These are phyloP conservation scores for Pseudomassariella vexata DNA, from an alignment of 2,329 filamentous ascomycete genomes.

Conservation along the genomic window DNA sequence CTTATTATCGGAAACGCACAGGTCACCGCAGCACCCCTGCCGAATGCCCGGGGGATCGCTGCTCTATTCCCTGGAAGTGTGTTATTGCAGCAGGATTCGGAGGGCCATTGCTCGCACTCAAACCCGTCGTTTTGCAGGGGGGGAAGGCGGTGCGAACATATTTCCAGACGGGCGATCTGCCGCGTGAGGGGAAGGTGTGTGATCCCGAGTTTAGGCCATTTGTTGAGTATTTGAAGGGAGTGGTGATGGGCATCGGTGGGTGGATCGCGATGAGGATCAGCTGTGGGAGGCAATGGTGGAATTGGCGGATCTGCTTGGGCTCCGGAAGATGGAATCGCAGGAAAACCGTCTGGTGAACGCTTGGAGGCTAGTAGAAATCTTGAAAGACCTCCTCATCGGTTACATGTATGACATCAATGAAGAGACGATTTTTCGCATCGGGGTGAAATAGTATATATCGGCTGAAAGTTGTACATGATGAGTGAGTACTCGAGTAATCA, in stretches of 20 bases:
- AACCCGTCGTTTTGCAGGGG: constrained; percentile 5
- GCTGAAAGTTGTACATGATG: too few species aligned
- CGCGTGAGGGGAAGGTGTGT: neutral
- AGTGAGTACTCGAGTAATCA: too few species aligned
- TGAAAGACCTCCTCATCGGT: too few species aligned
- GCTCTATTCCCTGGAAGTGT: constrained; percentile 5
- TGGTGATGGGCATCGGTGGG: neutral
- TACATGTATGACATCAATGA: too few species aligned
- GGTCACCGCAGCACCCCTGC: constrained; percentile 4
- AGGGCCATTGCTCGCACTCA: constrained; percentile 4
- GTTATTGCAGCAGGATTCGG: constrained; percentile 4
- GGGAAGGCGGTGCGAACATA: constrained; percentile 1
- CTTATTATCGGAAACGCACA: constrained; percentile 5
- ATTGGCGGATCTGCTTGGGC: too few species aligned
- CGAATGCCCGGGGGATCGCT: neutral
- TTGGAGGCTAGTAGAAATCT: too few species aligned
- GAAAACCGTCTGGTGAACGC: too few species aligned
- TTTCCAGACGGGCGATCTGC: constrained; percentile 5
- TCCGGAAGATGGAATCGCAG: too few species aligned
- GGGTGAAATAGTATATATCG: too few species aligned
- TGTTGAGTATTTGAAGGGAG: constrained; percentile 2
- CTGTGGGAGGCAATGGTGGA: constrained; percentile 3
- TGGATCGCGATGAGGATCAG: neutral
- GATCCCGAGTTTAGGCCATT: too few species aligned
- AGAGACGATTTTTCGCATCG: too few species aligned